A percentile compares a stretch with the other conserved stretches of the same genome.
Evolutionary conservation across 805 yeast genomes (phyloP).

Genomic region (Pichia cephalocereana): DNA sequence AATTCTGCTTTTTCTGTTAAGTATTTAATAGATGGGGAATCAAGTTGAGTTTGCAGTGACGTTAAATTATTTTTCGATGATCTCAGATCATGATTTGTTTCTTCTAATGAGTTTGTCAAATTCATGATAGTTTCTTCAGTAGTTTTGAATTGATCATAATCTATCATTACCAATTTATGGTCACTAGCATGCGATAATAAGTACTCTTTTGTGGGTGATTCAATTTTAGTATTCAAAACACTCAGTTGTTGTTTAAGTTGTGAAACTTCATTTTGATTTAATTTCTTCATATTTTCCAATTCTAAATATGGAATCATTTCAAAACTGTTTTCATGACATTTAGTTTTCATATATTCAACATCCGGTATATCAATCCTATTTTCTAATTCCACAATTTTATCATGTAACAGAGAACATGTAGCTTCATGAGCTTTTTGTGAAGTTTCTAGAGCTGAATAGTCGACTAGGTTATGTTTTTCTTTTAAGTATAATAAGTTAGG

Average conservation of each 20-base stretch:
- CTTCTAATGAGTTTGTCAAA: background rate
- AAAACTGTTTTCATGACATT: background rate
- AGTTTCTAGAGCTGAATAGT: no score
- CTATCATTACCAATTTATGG: background rate
- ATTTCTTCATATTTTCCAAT: no score
- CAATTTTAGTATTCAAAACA: background rate
- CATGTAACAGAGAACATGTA: no score
- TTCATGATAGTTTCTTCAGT: background rate
- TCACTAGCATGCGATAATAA: background rate
- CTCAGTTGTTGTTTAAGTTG: background rate
- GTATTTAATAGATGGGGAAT: background rate
- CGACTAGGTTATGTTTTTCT: no score
- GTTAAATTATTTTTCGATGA: background rate
- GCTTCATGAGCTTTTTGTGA: no score
- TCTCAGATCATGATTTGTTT: background rate
- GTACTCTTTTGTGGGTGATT: background rate
- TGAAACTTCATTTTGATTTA: background rate
- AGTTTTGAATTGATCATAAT: background rate
- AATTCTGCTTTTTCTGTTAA: no score
- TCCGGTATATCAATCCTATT: slow-evolving; percentile 1
- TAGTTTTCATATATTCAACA: slow-evolving; percentile 1
- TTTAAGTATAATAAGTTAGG: background rate
- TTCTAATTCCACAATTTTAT: background rate
- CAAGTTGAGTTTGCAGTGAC: background rate
- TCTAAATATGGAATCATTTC: background rate